phyloP scores from a whole-genome alignment of 176 grass and related monocot species.

The Canna indica region DNA sequence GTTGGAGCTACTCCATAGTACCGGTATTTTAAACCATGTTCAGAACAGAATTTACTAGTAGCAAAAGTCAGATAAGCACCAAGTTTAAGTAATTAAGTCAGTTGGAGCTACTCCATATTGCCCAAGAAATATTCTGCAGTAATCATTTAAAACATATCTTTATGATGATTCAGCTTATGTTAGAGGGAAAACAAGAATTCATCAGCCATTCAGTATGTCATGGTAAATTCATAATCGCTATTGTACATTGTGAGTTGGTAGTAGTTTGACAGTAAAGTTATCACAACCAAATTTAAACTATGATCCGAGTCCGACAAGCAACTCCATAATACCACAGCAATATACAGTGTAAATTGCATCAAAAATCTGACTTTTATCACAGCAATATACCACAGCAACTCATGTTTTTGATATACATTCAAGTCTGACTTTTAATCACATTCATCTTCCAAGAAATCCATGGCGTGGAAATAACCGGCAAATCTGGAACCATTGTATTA shows the following conservation, averaged over 20 bases:
- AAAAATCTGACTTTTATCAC: too few relatives aligned
- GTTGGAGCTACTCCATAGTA: too few relatives aligned
- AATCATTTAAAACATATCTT: background rate
- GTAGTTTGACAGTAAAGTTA: background rate
- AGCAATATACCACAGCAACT: too few relatives aligned
- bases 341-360: background rate
- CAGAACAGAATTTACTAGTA: conserved; percentile 12
- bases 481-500: too few relatives aligned
- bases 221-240: background rate
- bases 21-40: background rate
- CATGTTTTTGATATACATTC: too few relatives aligned
- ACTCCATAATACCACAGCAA: background rate
- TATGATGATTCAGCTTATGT: background rate
- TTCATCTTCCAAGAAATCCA: too few relatives aligned
- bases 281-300: background rate
- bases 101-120: background rate
- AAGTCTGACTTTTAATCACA: too few relatives aligned
- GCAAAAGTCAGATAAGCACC: background rate
- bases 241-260: background rate
- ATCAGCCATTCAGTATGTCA: background rate
- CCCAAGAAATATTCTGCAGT: background rate
- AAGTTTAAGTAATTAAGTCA: background rate
- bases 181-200: background rate
- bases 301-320: background rate
- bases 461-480: too few relatives aligned